Evolutionary conservation across 768 basidiomycete genomes (phyloP), one percentile per base, ranked within the genome.

Genomic region (Butyriboletus loyo): DNA sequence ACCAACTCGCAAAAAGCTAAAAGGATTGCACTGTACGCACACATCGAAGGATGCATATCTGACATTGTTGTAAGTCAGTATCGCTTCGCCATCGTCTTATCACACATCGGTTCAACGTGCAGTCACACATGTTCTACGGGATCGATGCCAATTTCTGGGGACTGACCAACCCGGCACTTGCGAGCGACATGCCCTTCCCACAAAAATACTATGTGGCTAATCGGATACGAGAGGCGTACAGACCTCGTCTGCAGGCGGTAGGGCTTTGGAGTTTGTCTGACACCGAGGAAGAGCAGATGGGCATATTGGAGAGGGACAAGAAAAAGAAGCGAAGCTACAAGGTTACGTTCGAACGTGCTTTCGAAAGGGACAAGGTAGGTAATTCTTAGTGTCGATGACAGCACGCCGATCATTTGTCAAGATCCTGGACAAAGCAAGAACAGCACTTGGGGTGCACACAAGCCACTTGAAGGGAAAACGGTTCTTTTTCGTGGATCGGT

Each of bases 121-220:
- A 92, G 89, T 78, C 81, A 31, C 77, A 87, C 61, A 75, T 76
- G 55, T 72, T 87, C 30, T 92, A 83, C 61, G 80, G 85, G 11
- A 71, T 79, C 32, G 69, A 78, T 15, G 73, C 72, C 31, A 92
- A 92, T 57, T 92, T 86, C 77, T 68, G 62, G 51, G 70, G 72
- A 10, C 58, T 88, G 50, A 86, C 79, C 11, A 76, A 77, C 32
- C 79, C 78, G 4, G 68, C 75, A 0, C 69, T 92, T 36, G 80
- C 77, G 1, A 76, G 77, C 7, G 66, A 83, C 58, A 81, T 87
- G 49, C 77, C 82, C 14, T 49, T 86, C 3, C 89, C 88, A 1
- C 86, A 87, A 60, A 77, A 82, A 9, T 92, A 89, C 64, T 92
- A 86, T 61, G 80, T 88, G 7, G 85, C 89, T 0, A 62, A 66